A percentile compares a stretch with the other conserved stretches of the same genome.
These are phyloP conservation scores for Aspergillus funiculosus DNA, from an alignment of 495 filamentous ascomycete genomes.

Conservation along the genomic window DNA sequence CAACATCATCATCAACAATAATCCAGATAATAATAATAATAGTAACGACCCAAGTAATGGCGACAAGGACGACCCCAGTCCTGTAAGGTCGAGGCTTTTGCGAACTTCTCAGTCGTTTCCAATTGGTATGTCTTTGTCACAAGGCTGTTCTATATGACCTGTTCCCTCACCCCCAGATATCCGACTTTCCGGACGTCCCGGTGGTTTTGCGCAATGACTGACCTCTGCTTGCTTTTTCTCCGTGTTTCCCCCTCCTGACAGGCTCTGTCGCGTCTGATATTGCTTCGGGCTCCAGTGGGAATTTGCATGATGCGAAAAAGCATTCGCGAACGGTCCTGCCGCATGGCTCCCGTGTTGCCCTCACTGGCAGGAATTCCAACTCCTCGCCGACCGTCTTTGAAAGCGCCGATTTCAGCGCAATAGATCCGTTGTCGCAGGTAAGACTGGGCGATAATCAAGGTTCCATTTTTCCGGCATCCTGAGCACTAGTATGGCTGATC, in stretches of 20 bases:
- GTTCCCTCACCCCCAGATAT: not conserved
- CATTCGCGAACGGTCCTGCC: constrained; percentile 17
- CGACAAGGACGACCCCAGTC: constrained; percentile 13
- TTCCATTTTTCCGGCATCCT: not conserved
- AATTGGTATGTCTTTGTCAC: constrained; percentile 23
- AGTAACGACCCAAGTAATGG: constrained; percentile 5
- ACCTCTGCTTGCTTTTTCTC: constrained; percentile 9
- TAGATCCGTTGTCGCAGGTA: constrained; percentile 55
- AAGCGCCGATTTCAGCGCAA: constrained; percentile 38
- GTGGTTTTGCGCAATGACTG: constrained; percentile 12
- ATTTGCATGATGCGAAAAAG: constrained; percentile 31
- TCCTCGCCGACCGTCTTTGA: constrained; percentile 28
- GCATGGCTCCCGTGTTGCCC: constrained; percentile 14
- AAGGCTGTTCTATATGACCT: constrained; percentile 4
- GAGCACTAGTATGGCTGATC: constrained; percentile 18
- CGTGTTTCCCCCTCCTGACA: constrained; percentile 9
- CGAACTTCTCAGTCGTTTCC: constrained; percentile 21
- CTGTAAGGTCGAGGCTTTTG: constrained; percentile 10
- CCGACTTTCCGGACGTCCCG: constrained; percentile 3
- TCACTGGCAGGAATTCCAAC: constrained; percentile 24
- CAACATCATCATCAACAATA: not conserved
- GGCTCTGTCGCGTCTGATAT: constrained; percentile 32
- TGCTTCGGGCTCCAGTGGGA: constrained; percentile 33
- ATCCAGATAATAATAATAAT: not conserved
- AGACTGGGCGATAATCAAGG: constrained; percentile 16